Evolutionary conservation across 164 flowering plant genomes (phyloP).

Genomic region (Echeveria elegans): DNA sequence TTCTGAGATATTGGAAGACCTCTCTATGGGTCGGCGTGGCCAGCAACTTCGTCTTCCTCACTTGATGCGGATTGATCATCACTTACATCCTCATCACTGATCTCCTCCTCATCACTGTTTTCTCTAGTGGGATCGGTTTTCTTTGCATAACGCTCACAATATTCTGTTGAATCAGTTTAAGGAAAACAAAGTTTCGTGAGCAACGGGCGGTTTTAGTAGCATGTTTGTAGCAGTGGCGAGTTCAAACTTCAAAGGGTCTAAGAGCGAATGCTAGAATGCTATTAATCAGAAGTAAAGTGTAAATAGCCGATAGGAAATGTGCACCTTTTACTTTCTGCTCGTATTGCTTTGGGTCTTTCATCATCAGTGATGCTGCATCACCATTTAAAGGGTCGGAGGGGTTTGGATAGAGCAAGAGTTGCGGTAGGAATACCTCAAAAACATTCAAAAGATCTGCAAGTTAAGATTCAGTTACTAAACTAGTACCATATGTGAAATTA

Average conservation of each 20-base stretch:
- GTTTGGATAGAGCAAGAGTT: constrained; percentile 71
- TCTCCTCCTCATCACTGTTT: constrained; percentile 17
- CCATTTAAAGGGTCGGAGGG: constrained; percentile 72
- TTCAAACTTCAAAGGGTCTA: not conserved
- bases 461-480: not conserved
- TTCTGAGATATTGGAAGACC: not conserved
- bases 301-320: not conserved
- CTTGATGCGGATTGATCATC: constrained; percentile 22
- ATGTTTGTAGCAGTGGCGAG: not conserved
- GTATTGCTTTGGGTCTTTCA: constrained; percentile 51
- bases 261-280: not conserved
- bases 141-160: constrained; percentile 24
- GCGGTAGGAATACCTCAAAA: constrained; percentile 74
- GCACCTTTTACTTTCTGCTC: constrained; percentile 69
- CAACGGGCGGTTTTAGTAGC: no score
- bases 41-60: constrained; percentile 32
- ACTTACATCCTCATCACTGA: constrained; percentile 21
- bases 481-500: no score
- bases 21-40: constrained; percentile 26
- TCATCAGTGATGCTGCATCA: constrained; percentile 73
- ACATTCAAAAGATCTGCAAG: constrained; percentile 27
- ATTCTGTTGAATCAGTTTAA: constrained; percentile 16
- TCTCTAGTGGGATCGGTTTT: constrained; percentile 10
- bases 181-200: no score
- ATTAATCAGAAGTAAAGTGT: not conserved